Evolutionary conservation across 352 stramenopile genomes (phyloP), one percentile per base, ranked within the genome.

Genomic region (Hyaloperonospora brassicae): DNA sequence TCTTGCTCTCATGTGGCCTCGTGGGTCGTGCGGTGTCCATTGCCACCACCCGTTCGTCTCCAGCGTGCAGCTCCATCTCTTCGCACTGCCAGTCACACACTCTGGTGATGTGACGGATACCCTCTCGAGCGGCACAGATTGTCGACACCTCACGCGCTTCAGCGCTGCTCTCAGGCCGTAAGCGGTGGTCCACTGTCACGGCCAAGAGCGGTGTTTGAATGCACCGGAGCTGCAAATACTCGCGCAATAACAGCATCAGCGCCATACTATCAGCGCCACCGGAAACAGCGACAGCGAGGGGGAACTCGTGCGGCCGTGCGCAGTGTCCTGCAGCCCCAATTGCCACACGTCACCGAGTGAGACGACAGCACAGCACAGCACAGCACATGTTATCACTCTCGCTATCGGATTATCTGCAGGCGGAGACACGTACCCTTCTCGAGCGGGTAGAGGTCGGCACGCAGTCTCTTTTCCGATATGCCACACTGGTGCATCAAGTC

Each of bases 191-290:
- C 43, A 94, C 75, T 12, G 79, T 92, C 56, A 94, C 78, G 6
- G 79, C 84, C 17, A 94, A 57, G 9, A 94, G 71, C 38, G 77
- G 74, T 9, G 76, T 87, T 27, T 66, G 52, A 35, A 89, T 74
- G 31, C 55, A 23, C 10, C 75, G 67, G 6, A 55, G n/a, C 10
- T 66, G 55, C 12, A 93, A 36, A 48, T 82, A 80, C 50, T 92
- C 78, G 9, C 62, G 72, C 12, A 94, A 65, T 38, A 94, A 50
- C 41, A 92, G 70, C 65, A 82, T 78, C 47, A 94, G 53, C 23
- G 84, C 79, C 74, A 91, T 87, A 52, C 81, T 92, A 57, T 94
- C 84, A 1, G 74, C 80, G 6, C 84, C 84, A 11, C 84, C 84
- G 0, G 84, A 94, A 17, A 89, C 51, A 22, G 79, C 84, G 21